phyloP scores from a whole-genome alignment of 352 stramenopile genomes.

The Phytophthora pisi region DNA sequence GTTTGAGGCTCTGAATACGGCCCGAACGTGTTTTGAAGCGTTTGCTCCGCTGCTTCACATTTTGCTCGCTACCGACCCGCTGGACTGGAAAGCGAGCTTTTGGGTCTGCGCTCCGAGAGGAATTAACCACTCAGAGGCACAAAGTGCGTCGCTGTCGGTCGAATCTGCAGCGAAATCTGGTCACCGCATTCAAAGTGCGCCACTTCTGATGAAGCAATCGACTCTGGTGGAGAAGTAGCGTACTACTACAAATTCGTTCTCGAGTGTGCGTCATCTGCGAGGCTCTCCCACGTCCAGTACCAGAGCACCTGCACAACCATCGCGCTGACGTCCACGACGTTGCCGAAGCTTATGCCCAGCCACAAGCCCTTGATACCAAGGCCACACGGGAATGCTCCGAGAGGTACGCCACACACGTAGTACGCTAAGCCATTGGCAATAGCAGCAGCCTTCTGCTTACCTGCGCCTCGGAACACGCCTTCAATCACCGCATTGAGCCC shows the following conservation, averaged over 20 bases:
- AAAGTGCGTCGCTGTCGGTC: background rate
- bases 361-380: constrained; percentile 57
- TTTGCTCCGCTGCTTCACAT: constrained; percentile 42
- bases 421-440: constrained; percentile 64
- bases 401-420: constrained; percentile 66
- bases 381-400: constrained; percentile 47
- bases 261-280: background rate
- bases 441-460: constrained; percentile 52
- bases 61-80: constrained; percentile 25
- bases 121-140: background rate
- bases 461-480: constrained; percentile 65
- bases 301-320: constrained; percentile 1
- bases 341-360: constrained; percentile 47
- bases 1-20: constrained; percentile 28
- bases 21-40: constrained; percentile 17
- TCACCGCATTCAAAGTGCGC: background rate
- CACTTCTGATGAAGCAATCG: background rate
- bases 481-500: constrained; percentile 54
- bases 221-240: background rate
- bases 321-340: constrained; percentile 10
- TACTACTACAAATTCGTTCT: background rate
- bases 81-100: constrained; percentile 30
- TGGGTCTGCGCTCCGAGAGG: background rate
- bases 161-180: background rate
- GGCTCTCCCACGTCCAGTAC: background rate